Evolutionary conservation across 345 rosid genomes (phyloP), one percentile per base, ranked within the genome.

Genomic region (Camelina hispida): DNA sequence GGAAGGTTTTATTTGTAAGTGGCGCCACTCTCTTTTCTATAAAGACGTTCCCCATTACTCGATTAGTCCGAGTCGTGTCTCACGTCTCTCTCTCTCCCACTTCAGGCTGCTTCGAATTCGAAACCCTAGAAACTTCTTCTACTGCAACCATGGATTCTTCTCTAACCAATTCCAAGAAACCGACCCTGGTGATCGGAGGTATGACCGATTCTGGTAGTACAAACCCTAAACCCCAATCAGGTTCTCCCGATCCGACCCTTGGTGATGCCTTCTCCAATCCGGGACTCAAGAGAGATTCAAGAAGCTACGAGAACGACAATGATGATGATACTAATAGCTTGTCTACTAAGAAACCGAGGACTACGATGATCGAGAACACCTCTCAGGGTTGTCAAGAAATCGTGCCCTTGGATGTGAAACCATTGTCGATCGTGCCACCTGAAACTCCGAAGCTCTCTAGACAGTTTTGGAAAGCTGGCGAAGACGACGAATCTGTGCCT

Each of bases 381-480:
- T 50, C 74, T 44, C 25, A 37, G 9, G 38, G 32, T 17, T n/a
- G 69, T 62, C 62, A 25, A 5, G 30, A 1, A 0, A 13, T 51
- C 6, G 79, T 76, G 5, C 50, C 70, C 61, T 15, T 73, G 42
- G 40, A 51, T 51, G 62, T 16, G 0, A 35, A 13, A 53, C 73
- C 73, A 10, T 52, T 63, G 74, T 6, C 47, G 8, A 7, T 60
- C 20, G 62, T 53, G 66, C 63, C 57, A 32, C 14, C 73, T 23
- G 23, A 34, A 0, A 44, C 62, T 54, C 68, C 66, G 3, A 83
- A 77, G 69, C 71, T 75, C 5, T 72, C 83, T 47, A 83, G 81
- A 69, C 91, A 87, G 75, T 87, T 89, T 48, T 87, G 89, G 94
- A 84, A 82, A 79, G 90, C 88, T 1, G 88, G 87, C 23, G 88